A percentile compares a stretch with the other conserved stretches of the same genome.
phyloP scores from a whole-genome alignment of 1,284 basidiomycete species.

The Cronartium quercuum region DNA sequence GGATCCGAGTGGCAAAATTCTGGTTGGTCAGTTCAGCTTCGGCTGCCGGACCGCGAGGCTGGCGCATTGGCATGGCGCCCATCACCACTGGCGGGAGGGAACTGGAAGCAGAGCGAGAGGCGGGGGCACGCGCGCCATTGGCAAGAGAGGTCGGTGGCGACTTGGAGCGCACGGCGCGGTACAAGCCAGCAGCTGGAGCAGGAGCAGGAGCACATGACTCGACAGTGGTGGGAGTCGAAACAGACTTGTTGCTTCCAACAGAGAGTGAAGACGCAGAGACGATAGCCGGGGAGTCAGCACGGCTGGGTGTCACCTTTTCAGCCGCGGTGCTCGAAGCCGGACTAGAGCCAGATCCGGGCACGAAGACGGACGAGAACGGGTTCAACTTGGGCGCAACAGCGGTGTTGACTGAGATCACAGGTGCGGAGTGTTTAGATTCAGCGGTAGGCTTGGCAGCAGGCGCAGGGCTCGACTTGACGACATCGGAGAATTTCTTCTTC shows the following conservation, averaged over 20 bases:
- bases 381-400: slow-evolving; percentile 15
- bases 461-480: slow-evolving; percentile 5
- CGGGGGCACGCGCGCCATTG: neutral
- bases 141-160: neutral
- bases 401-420: neutral
- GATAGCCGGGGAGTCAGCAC: no score
- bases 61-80: slow-evolving; percentile 26
- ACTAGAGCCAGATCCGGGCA: slow-evolving; percentile 2
- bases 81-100: neutral
- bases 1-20: slow-evolving; percentile 34
- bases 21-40: slow-evolving; percentile 38
- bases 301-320: no score
- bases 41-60: slow-evolving; percentile 32
- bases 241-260: neutral
- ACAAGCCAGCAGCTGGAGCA: neutral
- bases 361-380: slow-evolving; percentile 29
- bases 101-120: neutral
- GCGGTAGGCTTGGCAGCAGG: neutral
- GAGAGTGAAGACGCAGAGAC: neutral
- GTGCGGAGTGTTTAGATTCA: neutral
- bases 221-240: neutral
- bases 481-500: slow-evolving; percentile 34
- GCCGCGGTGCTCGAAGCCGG: neutral
- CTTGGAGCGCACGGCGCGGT: slow-evolving; percentile 19
- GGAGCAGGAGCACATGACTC: neutral